Base-by-base conservation (phyloP, 495 filamentous ascomycete species). In the Glarea lozoyensis region DNA sequence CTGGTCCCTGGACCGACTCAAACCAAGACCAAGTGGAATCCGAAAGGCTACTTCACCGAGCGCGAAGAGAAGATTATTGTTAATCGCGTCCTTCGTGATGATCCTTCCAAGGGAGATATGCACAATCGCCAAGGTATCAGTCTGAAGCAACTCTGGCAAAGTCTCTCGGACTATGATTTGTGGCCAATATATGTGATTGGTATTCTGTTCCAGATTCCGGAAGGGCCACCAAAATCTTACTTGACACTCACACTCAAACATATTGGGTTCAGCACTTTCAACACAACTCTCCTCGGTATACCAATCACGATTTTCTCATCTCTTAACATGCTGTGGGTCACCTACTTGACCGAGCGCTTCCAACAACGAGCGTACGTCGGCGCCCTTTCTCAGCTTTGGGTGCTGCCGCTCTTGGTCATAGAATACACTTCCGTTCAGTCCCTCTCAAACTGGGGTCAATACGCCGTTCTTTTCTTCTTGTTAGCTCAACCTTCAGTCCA, bases 1-100 rank as follows among this genome's bases (percentile, higher is more conserved):
- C 80, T 92, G 70, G 82, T 82, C 0, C 65, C 84, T 0, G 81
- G 79, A 0, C 83, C 85, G 0, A 81, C 73, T 3, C 81, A 89
- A 47, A 88, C 85, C 0, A 67, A 67, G 16, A 79, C 73, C 35
- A n/a, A 29, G 11, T 5, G 29, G 19, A 10, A 15, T 9, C 15
- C 20, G 23, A 47, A 52, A 19, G 83, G 83, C 3, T 86, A 81
- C 81, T 86, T 86, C 54, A 75, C 62, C 5, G 76, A 79, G 42
- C 62, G 65, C 1, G 78, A 85, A 49, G 77, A 81, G 49, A 68
- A 60, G 2, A 84, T 88, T 46, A 74, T 89, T 19, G 80, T 86
- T 9, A 89, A 85, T 45, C 73, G 84, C 2, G 68, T 86, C 2
- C 61, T 88, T 19, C 71, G 80, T 16, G 82, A 86, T 35, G 82